Conservation (phyloP, 176 grass and related monocot genomes). For the Poa pratensis region DNA sequence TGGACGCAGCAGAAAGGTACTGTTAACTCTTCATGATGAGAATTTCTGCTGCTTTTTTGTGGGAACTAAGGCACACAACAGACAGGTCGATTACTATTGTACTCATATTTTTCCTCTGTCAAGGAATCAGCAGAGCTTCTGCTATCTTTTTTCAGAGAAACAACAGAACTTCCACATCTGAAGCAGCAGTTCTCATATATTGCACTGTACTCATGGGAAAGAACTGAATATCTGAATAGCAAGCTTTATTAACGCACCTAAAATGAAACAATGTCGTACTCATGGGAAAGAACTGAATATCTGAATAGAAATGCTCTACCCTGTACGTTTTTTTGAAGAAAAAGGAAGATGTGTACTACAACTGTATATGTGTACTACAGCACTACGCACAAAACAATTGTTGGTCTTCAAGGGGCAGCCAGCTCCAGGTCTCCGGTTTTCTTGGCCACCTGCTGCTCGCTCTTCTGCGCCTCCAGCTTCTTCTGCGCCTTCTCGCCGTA, state of each 20-base stretch:
- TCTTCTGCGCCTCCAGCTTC: slow-evolving; percentile 29
- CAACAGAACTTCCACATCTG: neutral
- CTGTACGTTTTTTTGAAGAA: neutral
- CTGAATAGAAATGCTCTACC: too few species aligned
- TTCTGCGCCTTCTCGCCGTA: slow-evolving; percentile 68
- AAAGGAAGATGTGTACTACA: neutral
- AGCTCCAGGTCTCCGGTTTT: slow-evolving; percentile 36
- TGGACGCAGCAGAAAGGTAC: neutral
- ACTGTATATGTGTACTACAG: neutral
- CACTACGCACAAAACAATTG: neutral
- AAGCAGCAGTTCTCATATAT: neutral
- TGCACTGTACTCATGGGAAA: neutral
- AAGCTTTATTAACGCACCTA: slow-evolving; percentile 5
- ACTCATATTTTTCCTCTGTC: neutral
- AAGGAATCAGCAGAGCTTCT: neutral
- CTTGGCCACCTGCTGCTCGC: slow-evolving; percentile 23
- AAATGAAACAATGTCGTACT: slow-evolving; percentile 32
- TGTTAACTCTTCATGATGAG: neutral
- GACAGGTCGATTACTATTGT: neutral
- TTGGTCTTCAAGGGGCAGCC: neutral
- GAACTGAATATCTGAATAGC: neutral
- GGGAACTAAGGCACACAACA: neutral
- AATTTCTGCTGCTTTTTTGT: neutral
- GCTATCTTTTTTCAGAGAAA: neutral
- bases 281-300: too few species aligned